Percentiles rank a stretch among this genome's conserved stretches.
Evolutionary conservation across 768 basidiomycete genomes (phyloP).

Genomic region (Lactifluus hygrophoroides): DNA sequence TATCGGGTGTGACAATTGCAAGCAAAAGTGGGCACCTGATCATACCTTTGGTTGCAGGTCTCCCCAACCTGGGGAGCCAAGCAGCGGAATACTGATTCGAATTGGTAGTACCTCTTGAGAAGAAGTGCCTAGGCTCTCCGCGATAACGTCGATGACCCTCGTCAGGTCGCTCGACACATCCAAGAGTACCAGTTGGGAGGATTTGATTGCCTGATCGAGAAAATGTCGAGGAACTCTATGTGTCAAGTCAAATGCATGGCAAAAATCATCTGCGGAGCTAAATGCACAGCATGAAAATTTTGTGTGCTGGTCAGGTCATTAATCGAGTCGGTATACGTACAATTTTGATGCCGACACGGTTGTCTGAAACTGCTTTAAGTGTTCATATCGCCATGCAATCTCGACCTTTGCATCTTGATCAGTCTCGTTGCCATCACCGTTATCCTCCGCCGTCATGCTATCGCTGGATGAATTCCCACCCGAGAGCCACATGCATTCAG

Average conservation of each 20-base stretch:
- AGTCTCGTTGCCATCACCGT: constrained; percentile 27
- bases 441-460: constrained; percentile 32
- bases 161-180: constrained; percentile 1
- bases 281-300: constrained; percentile 10
- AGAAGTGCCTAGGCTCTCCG: constrained; percentile 17
- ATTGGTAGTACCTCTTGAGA: constrained; percentile 4
- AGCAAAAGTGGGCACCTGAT: constrained; percentile 13
- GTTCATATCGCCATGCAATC: constrained; percentile 97
- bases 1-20: constrained; percentile 12
- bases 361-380: constrained; percentile 88
- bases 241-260: constrained; percentile 66
- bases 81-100: constrained; percentile 19
- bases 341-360: constrained; percentile 48
- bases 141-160: constrained; percentile 2
- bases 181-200: constrained; percentile 10
- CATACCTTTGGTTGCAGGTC: constrained; percentile 47
- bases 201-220: constrained; percentile 28
- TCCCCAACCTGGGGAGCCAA: constrained; percentile 51
- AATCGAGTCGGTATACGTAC: constrained; percentile 32
- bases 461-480: constrained; percentile 20
- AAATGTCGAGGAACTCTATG: constrained; percentile 44
- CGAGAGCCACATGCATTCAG: constrained; percentile 78
- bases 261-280: constrained; percentile 54
- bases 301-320: not conserved
- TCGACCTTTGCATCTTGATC: constrained; percentile 59